Conservation (phyloP, 176 grass and related monocot species). For the Hsuehochloa calcarea region DNA sequence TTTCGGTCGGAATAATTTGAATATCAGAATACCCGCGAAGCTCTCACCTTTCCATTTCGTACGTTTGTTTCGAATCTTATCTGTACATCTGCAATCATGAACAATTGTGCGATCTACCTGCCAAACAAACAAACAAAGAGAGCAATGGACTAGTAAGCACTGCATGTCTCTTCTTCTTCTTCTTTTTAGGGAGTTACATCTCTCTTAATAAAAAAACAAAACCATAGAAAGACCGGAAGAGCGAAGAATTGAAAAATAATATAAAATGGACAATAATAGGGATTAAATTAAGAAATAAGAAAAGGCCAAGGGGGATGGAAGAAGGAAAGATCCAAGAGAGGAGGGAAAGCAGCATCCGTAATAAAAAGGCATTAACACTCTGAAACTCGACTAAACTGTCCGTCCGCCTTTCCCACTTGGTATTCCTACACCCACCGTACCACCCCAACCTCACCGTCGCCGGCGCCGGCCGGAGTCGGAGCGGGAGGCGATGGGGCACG, state of each 20-base stretch:
- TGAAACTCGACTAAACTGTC: neutral
- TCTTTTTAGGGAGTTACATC: neutral
- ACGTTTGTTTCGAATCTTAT: no score
- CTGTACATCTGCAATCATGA: no score
- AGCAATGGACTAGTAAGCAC: no score
- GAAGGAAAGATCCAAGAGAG: neutral
- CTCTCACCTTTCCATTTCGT: no score
- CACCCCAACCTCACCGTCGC: neutral
- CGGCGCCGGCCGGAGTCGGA: neutral
- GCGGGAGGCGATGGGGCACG: slow-evolving; percentile 51
- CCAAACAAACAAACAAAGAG: no score
- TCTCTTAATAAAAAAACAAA: neutral
- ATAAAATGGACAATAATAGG: neutral
- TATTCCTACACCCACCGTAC: neutral
- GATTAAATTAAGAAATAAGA: neutral
- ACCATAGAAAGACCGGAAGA: neutral
- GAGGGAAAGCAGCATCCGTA: neutral
- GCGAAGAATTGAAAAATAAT: neutral
- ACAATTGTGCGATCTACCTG: no score
- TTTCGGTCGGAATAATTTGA: no score
- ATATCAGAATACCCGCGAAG: no score
- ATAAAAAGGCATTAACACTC: neutral
- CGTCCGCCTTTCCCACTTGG: neutral
- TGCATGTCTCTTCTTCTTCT: no score
- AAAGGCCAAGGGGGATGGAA: neutral